A percentile compares a stretch with the other conserved stretches of the same genome.
Evolutionary conservation across 1,284 basidiomycete species (phyloP).

Genomic region (Ceratobasidium sp.): DNA sequence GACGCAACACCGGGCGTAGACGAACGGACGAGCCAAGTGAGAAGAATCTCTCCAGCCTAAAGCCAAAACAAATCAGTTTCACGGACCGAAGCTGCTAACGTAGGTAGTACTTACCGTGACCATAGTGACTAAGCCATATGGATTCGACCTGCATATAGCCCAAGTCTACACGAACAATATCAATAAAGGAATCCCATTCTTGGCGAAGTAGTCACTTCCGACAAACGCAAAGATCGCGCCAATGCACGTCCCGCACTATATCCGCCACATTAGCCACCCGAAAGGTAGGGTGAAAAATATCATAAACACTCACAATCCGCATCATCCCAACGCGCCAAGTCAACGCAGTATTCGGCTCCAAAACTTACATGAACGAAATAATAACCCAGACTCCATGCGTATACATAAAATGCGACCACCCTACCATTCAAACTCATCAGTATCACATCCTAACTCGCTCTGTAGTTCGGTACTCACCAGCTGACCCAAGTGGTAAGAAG

Average conservation of each 20-base stretch:
- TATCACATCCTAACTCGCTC: neutral
- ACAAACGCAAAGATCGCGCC: slow-evolving; percentile 34
- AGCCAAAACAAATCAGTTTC: neutral
- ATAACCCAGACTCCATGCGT: slow-evolving; percentile 34
- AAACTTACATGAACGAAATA: slow-evolving; percentile 38
- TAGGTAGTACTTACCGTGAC: slow-evolving; percentile 55
- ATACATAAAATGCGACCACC: slow-evolving; percentile 20
- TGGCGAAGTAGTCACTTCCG: neutral
- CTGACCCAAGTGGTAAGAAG: slow-evolving; percentile 24
- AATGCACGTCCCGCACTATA: slow-evolving; percentile 38
- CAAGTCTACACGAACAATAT: slow-evolving; percentile 16
- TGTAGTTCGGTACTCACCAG: slow-evolving; percentile 4
- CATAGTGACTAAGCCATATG: slow-evolving; percentile 63
- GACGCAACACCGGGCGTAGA: slow-evolving; percentile 61
- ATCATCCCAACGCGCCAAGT: slow-evolving; percentile 37
- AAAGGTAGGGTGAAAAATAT: too few relatives aligned
- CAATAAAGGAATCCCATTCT: too few relatives aligned
- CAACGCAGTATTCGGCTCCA: slow-evolving; percentile 37
- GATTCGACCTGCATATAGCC: slow-evolving; percentile 55
- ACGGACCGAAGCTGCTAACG: slow-evolving; percentile 47
- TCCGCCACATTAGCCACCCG: neutral
- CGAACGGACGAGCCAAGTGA: slow-evolving; percentile 64
- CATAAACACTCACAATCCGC: slow-evolving; percentile 12
- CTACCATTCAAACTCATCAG: neutral
- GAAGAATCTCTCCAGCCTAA: slow-evolving; percentile 60